A percentile compares a stretch with the other conserved stretches of the same genome.
Conservation (phyloP, 768 basidiomycete species). For the Lactarius vividus region DNA sequence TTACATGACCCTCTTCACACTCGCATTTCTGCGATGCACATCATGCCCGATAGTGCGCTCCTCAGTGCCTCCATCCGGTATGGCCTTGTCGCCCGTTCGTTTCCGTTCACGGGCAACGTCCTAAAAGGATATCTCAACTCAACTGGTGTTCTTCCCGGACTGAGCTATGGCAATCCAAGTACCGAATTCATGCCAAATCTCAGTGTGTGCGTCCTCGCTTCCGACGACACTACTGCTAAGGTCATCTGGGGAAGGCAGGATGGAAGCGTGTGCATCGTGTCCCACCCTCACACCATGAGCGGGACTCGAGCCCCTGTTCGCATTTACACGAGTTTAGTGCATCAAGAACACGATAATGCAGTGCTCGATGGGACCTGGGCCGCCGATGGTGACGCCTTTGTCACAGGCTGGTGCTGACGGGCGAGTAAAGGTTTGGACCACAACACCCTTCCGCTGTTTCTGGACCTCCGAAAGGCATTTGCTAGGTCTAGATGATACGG, state of each 20-base stretch:
- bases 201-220: constrained; percentile 53
- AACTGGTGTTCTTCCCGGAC: constrained; percentile 52
- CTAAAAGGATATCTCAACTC: constrained; percentile 69
- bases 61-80: constrained; percentile 62
- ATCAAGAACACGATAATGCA: constrained; percentile 60
- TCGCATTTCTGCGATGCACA: constrained; percentile 53
- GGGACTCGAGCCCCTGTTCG: constrained; percentile 43
- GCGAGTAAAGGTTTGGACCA: constrained; percentile 71
- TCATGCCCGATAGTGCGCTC: constrained; percentile 55
- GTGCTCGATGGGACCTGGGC: constrained; percentile 59
- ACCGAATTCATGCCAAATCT: constrained; percentile 70
- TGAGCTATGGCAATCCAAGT: constrained; percentile 72
- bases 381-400: constrained; percentile 36
- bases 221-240: constrained; percentile 63
- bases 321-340: constrained; percentile 47
- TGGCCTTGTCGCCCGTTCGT: constrained; percentile 70
- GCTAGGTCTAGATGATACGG: constrained; percentile 40
- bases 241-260: constrained; percentile 71
- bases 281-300: constrained; percentile 59
- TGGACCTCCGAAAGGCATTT: constrained; percentile 56
- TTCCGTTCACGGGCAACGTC: constrained; percentile 66
- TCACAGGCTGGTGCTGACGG: constrained; percentile 65
- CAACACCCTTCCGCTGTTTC: constrained; percentile 49
- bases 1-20: constrained; percentile 65
- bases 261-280: constrained; percentile 65